Base-by-base conservation (phyloP, 1,284 basidiomycete species). In the Ustilago loliicola region DNA sequence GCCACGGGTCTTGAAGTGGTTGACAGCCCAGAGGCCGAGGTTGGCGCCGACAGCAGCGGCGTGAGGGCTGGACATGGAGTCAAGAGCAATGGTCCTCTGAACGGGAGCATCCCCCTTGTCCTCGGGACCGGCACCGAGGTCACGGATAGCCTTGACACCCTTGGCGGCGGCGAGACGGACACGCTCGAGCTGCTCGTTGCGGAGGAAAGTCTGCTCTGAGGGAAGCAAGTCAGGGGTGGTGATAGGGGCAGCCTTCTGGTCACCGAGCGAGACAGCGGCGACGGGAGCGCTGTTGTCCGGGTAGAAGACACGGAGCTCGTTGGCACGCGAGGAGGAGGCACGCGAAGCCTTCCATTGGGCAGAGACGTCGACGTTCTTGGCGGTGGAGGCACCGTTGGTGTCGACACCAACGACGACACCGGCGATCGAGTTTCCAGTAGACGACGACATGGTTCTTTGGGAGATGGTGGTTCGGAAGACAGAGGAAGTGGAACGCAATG, bases 1-100 rank as follows among this genome's bases (percentile, higher is more conserved):
- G 50, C 84, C 84, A 21, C 79, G 80, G 19, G 84, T 81, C 72
- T 83, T 83, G 82, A 83, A 85, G 70, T 84, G 82, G 68, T 85
- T 85, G 62, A 83, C 75, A 32, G 55, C 75, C 81, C 81, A 85
- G 10, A 85, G 74, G 23, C 74, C 81, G 40, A 85, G 80, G 63
- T 70, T 72, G 40, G 84, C 82, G 34, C 84, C 84, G 30, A 62
- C 69, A 30, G 84, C 84, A 13, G 83, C 83, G 17, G 83, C 82
- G 69, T 85, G 84, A 1, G 84, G 66, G 66, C 80, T 81, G 17
- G 54, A 57, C 62, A 85, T 80, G 47, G 74, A 29, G 66, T 85
- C 84, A 50, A 85, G 72, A 30, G 64, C 79, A 25, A 85, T 71
- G 54, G 71, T 66, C 45, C 80, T 71, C 60, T 74, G 42, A 21